phyloP scores from a whole-genome alignment of 2,329 filamentous ascomycete genomes.

The Apiospora sp. region DNA sequence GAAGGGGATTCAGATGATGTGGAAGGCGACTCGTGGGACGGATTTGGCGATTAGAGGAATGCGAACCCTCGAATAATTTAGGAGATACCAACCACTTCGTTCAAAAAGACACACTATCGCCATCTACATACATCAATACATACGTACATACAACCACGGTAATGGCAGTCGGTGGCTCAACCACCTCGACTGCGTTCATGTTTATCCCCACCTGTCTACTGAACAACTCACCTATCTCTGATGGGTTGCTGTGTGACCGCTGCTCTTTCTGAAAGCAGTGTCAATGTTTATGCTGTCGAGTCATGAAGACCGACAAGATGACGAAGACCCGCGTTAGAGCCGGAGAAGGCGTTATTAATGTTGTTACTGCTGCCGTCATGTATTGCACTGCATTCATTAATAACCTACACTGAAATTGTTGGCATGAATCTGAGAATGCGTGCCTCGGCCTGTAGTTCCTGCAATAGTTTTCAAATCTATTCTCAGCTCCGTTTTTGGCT shows the following conservation, averaged over 20 bases:
- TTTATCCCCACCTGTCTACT: neutral
- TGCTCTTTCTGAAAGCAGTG: neutral
- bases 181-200: neutral
- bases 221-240: neutral
- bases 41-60: slow-evolving; percentile 42
- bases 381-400: neutral
- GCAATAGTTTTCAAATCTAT: neutral
- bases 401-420: neutral
- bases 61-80: neutral
- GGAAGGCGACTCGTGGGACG: slow-evolving; percentile 43
- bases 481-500: neutral
- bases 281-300: neutral
- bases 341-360: neutral
- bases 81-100: neutral
- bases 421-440: neutral
- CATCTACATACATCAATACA: neutral
- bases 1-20: slow-evolving; percentile 31
- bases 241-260: neutral
- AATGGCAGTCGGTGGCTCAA: neutral
- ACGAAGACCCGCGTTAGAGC: neutral
- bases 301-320: neutral
- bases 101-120: neutral
- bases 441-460: slow-evolving; percentile 10
- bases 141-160: neutral
- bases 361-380: neutral